A percentile compares a stretch with the other conserved stretches of the same genome.
These are phyloP conservation scores for Myriosclerotinia scirpicola DNA, from an alignment of 2,329 filamentous ascomycete genomes.

Conservation along the genomic window DNA sequence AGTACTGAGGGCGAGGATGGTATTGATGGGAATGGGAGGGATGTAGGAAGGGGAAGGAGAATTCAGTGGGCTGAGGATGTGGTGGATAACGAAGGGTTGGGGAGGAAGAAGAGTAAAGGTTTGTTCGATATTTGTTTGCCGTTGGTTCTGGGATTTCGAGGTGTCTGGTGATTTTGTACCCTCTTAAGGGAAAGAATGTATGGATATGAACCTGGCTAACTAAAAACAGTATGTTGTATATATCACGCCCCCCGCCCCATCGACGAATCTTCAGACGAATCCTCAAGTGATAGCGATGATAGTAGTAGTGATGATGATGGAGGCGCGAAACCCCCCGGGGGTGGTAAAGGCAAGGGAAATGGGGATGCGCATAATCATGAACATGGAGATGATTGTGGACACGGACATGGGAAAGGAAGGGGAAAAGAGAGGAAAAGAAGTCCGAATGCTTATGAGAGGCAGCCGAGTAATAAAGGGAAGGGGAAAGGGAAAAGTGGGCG, in stretches of 20 bases:
- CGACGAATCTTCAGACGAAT: slow-evolving; percentile 77
- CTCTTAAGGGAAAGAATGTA: not conserved
- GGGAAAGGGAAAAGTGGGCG: not conserved
- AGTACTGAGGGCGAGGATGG: slow-evolving; percentile 20
- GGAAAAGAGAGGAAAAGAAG: slow-evolving; percentile 55
- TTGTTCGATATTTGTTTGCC: slow-evolving; percentile 24
- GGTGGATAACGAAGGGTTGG: slow-evolving; percentile 91
- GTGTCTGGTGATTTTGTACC: too few species aligned
- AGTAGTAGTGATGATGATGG: slow-evolving; percentile 46
- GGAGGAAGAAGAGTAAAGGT: slow-evolving; percentile 95
- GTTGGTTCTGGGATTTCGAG: not conserved
- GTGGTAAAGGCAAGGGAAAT: slow-evolving; percentile 33
- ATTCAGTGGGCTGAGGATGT: slow-evolving; percentile 94
- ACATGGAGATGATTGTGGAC: slow-evolving; percentile 39
- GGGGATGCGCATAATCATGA: slow-evolving; percentile 32
- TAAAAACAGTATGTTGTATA: slow-evolving; percentile 85
- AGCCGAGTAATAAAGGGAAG: slow-evolving; percentile 56
- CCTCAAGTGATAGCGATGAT: slow-evolving; percentile 57
- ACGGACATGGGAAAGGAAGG: slow-evolving; percentile 41
- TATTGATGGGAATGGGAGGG: slow-evolving; percentile 14
- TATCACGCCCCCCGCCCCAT: slow-evolving; percentile 83
- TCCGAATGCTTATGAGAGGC: slow-evolving; percentile 80
- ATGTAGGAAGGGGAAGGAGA: slow-evolving; percentile 47
- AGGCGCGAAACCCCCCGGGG: slow-evolving; percentile 43
- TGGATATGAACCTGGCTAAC: not conserved